Evolutionary conservation across 768 basidiomycete genomes (phyloP), one percentile per base, ranked within the genome.

Genomic region (Mycena filopes): DNA sequence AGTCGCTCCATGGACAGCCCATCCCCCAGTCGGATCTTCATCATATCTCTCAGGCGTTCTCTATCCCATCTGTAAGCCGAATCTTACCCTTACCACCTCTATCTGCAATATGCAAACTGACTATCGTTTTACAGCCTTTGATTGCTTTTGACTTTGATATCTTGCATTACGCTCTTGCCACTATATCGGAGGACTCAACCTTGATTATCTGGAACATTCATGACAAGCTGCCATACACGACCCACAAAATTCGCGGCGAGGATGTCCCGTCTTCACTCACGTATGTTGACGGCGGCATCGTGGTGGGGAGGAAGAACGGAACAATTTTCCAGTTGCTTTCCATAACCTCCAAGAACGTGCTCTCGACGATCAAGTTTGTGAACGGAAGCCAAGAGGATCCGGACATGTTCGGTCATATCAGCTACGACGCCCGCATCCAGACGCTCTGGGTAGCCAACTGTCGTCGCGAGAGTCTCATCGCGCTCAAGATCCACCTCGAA

Each of bases 391-490:
- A 83, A 63, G 93, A 95, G 43, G 93, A 94, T 71, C 82, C 81
- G 18, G 92, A 93, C 11, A 95, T 95, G 92, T 95, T 94, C 74
- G 92, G 94, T 16, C 94, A 95, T 72, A 87, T 91, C 68, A 90
- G 87, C 71, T 95, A 95, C 73, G 94, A 95, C 78, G 84, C 91
- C 0, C 82, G 92, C 47, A 94, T 95, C 64, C 91, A 92, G 78
- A 94, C 92, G 0, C 81, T 95, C 31, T 95, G 94, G 94, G 84
- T 95, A 21, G 94, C 94, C 56, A 94, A 94, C 74, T 92, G 87
- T 75, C 87, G 91, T 47, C 86, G 94, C 25, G 92, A 94, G 64
- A 94, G 93, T 75, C 83, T 95, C 79, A 86, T 95, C 38, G 94
- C 92, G 16, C 82, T 94, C 73, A 92, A 88, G 76, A 83, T 94